These are phyloP conservation scores for Chytriomyces confervae DNA, from an alignment of 192 early-diverging fungal species.

Conservation along the genomic window DNA sequence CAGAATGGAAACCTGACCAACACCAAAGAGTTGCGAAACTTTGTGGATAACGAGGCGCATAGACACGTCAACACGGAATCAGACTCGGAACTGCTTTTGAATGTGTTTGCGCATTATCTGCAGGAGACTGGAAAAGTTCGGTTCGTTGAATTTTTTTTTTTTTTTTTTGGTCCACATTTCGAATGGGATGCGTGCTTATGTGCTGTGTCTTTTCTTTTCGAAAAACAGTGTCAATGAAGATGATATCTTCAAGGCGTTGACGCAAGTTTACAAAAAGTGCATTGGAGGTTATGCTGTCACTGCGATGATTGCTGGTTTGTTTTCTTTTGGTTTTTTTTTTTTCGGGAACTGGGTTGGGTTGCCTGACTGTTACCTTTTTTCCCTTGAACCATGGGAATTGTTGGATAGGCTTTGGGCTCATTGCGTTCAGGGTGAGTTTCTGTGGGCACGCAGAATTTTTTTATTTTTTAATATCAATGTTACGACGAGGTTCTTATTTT, in stretches of 20 bases:
- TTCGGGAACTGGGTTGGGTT: background rate
- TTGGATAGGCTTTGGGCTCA: slow-evolving; percentile 81
- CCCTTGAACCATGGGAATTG: background rate
- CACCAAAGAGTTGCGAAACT: slow-evolving; percentile 83
- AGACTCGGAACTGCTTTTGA: slow-evolving; percentile 97
- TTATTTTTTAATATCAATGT: background rate
- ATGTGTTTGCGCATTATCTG: slow-evolving; percentile 96
- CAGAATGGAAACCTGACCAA: slow-evolving; percentile 99
- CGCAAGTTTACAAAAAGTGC: slow-evolving; percentile 81
- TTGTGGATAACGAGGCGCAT: slow-evolving; percentile 93
- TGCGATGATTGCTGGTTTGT: slow-evolving; percentile 90
- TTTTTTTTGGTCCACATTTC: slow-evolving; percentile 5
- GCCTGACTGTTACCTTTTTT: background rate
- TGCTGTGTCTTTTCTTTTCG: background rate
- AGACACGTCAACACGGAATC: slow-evolving; percentile 99
- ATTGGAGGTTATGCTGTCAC: slow-evolving; percentile 94
- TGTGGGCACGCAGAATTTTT: background rate
- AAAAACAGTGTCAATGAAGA: slow-evolving; percentile 88
- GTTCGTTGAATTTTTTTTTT: slow-evolving; percentile 41
- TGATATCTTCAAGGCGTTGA: slow-evolving; percentile 94
- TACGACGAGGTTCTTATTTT: slow-evolving; percentile 2
- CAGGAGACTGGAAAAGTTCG: slow-evolving; percentile 95
- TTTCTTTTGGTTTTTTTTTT: slow-evolving; percentile 9
- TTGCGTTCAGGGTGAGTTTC: slow-evolving; percentile 70
- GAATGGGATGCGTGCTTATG: background rate